phyloP scores from a whole-genome alignment of 306 rosid genomes.

The Inga leiocalycina region DNA sequence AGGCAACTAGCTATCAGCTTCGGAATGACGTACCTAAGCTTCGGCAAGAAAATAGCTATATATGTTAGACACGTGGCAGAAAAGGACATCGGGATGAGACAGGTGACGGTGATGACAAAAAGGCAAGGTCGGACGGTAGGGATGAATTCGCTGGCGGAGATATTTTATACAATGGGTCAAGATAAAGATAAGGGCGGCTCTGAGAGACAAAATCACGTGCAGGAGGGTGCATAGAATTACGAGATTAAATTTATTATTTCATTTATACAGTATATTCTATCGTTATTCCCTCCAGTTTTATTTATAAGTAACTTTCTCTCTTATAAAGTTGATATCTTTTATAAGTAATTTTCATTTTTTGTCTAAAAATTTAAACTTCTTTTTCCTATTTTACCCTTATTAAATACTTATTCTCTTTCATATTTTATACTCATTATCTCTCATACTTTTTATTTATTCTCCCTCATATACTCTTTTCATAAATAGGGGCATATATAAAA shows the following conservation, averaged over 20 bases:
- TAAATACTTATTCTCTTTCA: too few relatives aligned
- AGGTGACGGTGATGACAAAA: conserved; percentile 22
- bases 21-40: conserved; percentile 39
- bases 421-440: too few relatives aligned
- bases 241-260: neutral
- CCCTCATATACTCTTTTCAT: too few relatives aligned
- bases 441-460: too few relatives aligned
- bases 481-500: too few relatives aligned
- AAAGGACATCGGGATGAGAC: neutral
- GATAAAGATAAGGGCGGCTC: conserved; percentile 23
- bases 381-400: too few relatives aligned
- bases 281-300: too few relatives aligned
- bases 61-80: conserved; percentile 2
- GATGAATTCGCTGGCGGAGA: conserved; percentile 12
- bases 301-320: too few relatives aligned
- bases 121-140: conserved; percentile 18
- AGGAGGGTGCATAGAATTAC: neutral
- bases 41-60: neutral
- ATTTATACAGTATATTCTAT: too few relatives aligned
- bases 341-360: too few relatives aligned
- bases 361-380: too few relatives aligned
- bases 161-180: conserved; percentile 28
- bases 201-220: neutral
- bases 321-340: too few relatives aligned
- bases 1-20: conserved; percentile 27